phyloP scores from a whole-genome alignment of 192 early-diverging fungal genomes.

The Obelidium mucronatum region DNA sequence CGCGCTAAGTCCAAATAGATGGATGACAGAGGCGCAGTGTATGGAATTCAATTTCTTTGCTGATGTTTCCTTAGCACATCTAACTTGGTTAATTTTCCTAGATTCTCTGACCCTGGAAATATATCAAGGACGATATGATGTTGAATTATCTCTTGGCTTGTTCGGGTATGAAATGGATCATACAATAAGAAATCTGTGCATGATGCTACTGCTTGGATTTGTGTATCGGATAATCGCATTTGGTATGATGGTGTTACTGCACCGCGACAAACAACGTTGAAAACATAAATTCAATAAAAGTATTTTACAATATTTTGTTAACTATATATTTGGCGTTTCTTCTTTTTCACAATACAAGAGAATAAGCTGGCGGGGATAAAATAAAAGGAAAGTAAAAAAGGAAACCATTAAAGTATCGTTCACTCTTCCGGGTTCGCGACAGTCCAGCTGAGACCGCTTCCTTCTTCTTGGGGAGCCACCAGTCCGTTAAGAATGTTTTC shows the following conservation, averaged over 20 bases:
- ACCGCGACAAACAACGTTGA: conserved; percentile 53
- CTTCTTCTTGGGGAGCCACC: neutral
- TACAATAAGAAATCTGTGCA: conserved; percentile 31
- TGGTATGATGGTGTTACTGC: conserved; percentile 37
- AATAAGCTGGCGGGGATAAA: no score
- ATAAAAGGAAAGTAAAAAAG: no score
- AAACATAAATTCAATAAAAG: no score
- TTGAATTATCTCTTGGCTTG: neutral
- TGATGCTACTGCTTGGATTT: conserved; percentile 46
- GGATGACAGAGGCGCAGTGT: conserved; percentile 37
- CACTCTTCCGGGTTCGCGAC: conserved; percentile 33
- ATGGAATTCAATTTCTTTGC: neutral
- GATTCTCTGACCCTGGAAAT: neutral
- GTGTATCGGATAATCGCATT: conserved; percentile 46
- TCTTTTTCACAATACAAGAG: neutral
- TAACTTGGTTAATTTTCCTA: neutral
- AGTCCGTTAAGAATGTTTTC: conserved; percentile 26
- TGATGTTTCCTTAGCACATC: neutral
- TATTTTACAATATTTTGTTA: neutral
- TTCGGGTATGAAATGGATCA: conserved; percentile 30
- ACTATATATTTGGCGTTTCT: neutral
- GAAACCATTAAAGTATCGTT: no score
- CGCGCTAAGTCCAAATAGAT: conserved; percentile 21
- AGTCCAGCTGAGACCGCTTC: neutral
- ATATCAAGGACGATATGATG: conserved; percentile 13